A percentile compares a stretch with the other conserved stretches of the same genome.
These are phyloP conservation scores for Nigrograna mackinnonii DNA, from an alignment of 2,329 filamentous ascomycete genomes.

Conservation along the genomic window DNA sequence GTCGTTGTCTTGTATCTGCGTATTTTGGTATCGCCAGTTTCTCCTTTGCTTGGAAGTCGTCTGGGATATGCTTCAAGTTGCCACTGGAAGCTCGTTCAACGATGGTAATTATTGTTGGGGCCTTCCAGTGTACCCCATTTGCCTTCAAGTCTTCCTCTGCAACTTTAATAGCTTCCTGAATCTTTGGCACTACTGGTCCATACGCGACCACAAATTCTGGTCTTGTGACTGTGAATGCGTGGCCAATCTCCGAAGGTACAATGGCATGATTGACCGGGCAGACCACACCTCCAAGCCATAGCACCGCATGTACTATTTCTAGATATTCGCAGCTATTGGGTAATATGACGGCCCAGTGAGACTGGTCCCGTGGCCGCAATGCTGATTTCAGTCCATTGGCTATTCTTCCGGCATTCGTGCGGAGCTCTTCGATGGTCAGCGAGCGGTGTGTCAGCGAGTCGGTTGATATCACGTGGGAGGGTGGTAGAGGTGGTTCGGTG, in stretches of 20 bases:
- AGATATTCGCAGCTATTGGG: slow-evolving; percentile 52
- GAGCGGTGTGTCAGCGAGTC: slow-evolving; percentile 52
- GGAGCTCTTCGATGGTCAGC: slow-evolving; percentile 49
- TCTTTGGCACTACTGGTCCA: slow-evolving; percentile 22
- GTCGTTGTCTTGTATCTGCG: slow-evolving; percentile 12
- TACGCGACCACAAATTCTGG: slow-evolving; percentile 49
- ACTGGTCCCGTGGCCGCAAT: slow-evolving; percentile 38
- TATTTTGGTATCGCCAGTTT: slow-evolving; percentile 13
- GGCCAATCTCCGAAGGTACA: slow-evolving; percentile 28
- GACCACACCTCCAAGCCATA: slow-evolving; percentile 28
- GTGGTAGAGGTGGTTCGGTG: slow-evolving; percentile 37
- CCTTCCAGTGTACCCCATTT: slow-evolving; percentile 35
- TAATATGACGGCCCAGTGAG: slow-evolving; percentile 48
- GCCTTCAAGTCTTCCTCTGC: slow-evolving; percentile 9
- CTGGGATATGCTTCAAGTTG: slow-evolving; percentile 11
- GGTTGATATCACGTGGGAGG: slow-evolving; percentile 48
- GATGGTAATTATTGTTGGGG: slow-evolving; percentile 41
- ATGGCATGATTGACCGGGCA: slow-evolving; percentile 29
- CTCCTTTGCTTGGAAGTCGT: slow-evolving; percentile 8
- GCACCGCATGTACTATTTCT: slow-evolving; percentile 47
- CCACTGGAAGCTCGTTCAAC: slow-evolving; percentile 10
- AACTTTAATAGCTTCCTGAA: slow-evolving; percentile 15
- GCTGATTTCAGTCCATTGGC: slow-evolving; percentile 43
- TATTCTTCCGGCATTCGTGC: slow-evolving; percentile 45
- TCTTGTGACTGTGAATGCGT: slow-evolving; percentile 46